phyloP scores from a whole-genome alignment of 352 stramenopile species.

The Phytophthora brassicae region DNA sequence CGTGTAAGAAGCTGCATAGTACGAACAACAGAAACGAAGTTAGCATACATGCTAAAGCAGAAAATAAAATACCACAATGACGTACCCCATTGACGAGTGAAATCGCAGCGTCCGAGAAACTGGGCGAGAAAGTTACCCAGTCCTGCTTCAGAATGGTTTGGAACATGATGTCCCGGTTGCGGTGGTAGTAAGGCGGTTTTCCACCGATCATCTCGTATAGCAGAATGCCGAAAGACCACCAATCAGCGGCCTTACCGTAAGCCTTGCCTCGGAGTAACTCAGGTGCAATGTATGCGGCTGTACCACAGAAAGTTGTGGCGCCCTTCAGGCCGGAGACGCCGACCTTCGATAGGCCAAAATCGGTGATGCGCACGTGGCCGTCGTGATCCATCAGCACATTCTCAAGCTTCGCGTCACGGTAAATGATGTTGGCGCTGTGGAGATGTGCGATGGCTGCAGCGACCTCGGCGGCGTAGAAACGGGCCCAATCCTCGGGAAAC shows the following conservation, averaged over 20 bases:
- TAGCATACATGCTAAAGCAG: constrained; percentile 13
- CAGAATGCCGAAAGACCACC: constrained; percentile 94
- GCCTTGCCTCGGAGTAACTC: constrained; percentile 88
- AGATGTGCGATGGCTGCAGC: constrained; percentile 88
- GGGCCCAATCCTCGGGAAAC: constrained; percentile 89
- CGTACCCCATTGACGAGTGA: constrained; percentile 92
- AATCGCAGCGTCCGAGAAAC: constrained; percentile 89
- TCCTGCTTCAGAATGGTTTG: constrained; percentile 91
- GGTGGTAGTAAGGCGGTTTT: constrained; percentile 90
- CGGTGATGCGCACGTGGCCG: constrained; percentile 93
- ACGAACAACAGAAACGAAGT: constrained; percentile 18
- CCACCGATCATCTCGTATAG: constrained; percentile 97
- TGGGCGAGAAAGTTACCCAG: constrained; percentile 95
- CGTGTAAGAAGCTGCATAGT: constrained; percentile 92
- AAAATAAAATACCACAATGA: constrained; percentile 17
- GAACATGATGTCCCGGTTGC: constrained; percentile 92
- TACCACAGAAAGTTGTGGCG: constrained; percentile 93
- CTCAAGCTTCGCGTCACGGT: constrained; percentile 95
- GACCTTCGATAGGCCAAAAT: constrained; percentile 94
- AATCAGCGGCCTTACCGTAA: constrained; percentile 93
- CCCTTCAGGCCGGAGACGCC: constrained; percentile 85
- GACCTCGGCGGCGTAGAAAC: constrained; percentile 96
- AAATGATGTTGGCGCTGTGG: constrained; percentile 95
- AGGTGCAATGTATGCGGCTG: constrained; percentile 92
- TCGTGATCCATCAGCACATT: constrained; percentile 95